phyloP scores from a whole-genome alignment of 495 filamentous ascomycete genomes.

The Darksidea phi region DNA sequence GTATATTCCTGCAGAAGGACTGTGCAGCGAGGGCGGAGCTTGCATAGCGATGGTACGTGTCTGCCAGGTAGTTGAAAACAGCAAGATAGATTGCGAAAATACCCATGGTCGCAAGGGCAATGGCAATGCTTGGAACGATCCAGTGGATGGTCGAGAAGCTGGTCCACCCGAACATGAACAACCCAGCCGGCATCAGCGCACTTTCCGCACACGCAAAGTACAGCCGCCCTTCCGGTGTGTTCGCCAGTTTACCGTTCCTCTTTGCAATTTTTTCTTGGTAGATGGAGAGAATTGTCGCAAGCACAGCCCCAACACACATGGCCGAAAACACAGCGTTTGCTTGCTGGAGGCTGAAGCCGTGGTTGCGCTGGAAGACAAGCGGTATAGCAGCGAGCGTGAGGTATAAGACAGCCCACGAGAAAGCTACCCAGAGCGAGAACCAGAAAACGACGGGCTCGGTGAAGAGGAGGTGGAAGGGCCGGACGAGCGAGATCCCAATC shows the following conservation, averaged over 20 bases:
- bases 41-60: slow-evolving; percentile 81
- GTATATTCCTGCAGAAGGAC: slow-evolving; percentile 77
- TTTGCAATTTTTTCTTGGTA: slow-evolving; percentile 62
- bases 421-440: slow-evolving; percentile 88
- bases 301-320: slow-evolving; percentile 64
- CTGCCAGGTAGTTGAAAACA: slow-evolving; percentile 93
- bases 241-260: slow-evolving; percentile 45
- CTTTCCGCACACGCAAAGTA: slow-evolving; percentile 79
- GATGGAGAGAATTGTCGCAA: slow-evolving; percentile 73
- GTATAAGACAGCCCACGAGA: slow-evolving; percentile 89
- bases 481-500: slow-evolving; percentile 71
- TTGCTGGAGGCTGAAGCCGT: slow-evolving; percentile 68
- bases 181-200: slow-evolving; percentile 66
- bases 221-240: slow-evolving; percentile 72
- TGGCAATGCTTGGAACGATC: slow-evolving; percentile 71
- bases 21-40: slow-evolving; percentile 87
- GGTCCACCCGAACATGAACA: slow-evolving; percentile 84
- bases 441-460: slow-evolving; percentile 94
- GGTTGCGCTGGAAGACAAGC: slow-evolving; percentile 68
- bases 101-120: slow-evolving; percentile 77
- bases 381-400: slow-evolving; percentile 78
- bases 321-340: slow-evolving; percentile 71
- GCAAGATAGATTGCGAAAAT: slow-evolving; percentile 88
- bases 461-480: slow-evolving; percentile 81
- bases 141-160: slow-evolving; percentile 66